phyloP scores from a whole-genome alignment of 352 stramenopile species.

The Globisporangium ultimum region DNA sequence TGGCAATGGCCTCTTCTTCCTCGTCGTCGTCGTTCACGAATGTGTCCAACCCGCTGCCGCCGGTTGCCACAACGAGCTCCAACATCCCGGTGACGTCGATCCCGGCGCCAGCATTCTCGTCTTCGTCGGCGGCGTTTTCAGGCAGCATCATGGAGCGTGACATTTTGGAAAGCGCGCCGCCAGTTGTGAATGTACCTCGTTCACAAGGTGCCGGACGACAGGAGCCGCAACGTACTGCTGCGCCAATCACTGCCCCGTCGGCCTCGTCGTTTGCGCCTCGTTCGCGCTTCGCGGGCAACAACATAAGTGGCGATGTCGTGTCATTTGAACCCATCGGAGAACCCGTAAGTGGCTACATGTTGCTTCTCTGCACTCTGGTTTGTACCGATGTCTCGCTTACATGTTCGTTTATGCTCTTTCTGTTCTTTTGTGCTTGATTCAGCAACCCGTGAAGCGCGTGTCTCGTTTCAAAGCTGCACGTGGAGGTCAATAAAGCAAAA shows the following conservation, averaged over 20 bases:
- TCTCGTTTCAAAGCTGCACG: conserved; percentile 78
- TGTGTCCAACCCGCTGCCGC: conserved; percentile 2
- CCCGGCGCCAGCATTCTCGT: conserved; percentile 16
- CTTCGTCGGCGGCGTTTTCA: conserved; percentile 56
- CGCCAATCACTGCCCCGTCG: background rate
- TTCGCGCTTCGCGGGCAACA: conserved; percentile 65
- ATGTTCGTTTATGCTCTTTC: background rate
- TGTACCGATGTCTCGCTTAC: conserved; percentile 1
- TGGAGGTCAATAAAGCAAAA: conserved; percentile 2
- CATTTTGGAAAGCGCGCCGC: conserved; percentile 20
- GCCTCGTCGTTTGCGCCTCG: conserved; percentile 19
- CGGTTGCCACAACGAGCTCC: background rate
- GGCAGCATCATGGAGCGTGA: conserved; percentile 70
- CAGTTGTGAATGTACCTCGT: background rate
- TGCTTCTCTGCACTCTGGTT: background rate
- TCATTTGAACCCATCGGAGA: conserved; percentile 73
- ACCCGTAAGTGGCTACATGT: conserved; percentile 37
- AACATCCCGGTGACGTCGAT: conserved; percentile 7
- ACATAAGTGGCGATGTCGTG: conserved; percentile 63
- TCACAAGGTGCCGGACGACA: background rate
- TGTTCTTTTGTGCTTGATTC: background rate
- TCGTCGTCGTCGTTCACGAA: conserved; percentile 12
- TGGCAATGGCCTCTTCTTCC: background rate
- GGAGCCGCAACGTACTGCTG: background rate
- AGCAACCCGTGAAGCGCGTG: conserved; percentile 84